These are phyloP conservation scores for Xylaria longipes DNA, from an alignment of 495 filamentous ascomycete species.

Conservation along the genomic window DNA sequence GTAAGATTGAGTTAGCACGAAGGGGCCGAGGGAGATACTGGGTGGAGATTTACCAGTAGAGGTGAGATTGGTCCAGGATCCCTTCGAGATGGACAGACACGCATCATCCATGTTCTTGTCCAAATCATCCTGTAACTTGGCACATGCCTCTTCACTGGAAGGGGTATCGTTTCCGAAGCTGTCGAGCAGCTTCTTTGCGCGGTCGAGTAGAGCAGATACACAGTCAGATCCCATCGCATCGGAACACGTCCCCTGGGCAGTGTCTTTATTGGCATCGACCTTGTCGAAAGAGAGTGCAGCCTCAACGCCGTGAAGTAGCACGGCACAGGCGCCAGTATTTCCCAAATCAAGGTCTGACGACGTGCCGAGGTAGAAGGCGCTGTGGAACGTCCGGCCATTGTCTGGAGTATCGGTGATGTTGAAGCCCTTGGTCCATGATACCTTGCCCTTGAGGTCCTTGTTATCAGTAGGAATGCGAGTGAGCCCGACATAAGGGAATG, in stretches of 20 bases:
- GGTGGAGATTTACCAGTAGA: slow-evolving; percentile 25
- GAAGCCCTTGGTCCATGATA: slow-evolving; percentile 36
- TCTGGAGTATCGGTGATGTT: slow-evolving; percentile 19
- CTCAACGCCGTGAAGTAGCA: slow-evolving; percentile 30
- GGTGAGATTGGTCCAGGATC: slow-evolving; percentile 30
- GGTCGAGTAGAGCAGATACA: slow-evolving; percentile 26
- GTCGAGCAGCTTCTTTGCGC: slow-evolving; percentile 13
- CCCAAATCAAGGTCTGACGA: slow-evolving; percentile 19
- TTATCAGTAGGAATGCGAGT: slow-evolving; percentile 27
- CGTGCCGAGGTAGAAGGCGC: slow-evolving; percentile 31
- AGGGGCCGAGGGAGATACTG: neutral
- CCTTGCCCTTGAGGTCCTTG: slow-evolving; percentile 22
- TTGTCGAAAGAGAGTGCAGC: neutral
- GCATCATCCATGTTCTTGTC: slow-evolving; percentile 20
- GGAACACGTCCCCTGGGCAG: slow-evolving; percentile 29
- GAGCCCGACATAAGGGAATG: slow-evolving; percentile 31
- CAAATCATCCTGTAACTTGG: slow-evolving; percentile 26
- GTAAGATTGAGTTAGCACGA: slow-evolving; percentile 18
- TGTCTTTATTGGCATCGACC: neutral
- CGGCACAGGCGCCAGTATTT: slow-evolving; percentile 30
- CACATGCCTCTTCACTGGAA: slow-evolving; percentile 20
- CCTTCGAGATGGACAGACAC: slow-evolving; percentile 19
- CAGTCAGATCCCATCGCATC: slow-evolving; percentile 33
- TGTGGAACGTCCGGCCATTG: slow-evolving; percentile 20
- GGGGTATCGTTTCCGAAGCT: slow-evolving; percentile 5